Evolutionary conservation across 306 rosid genomes (phyloP), one percentile per base, ranked within the genome.

Genomic region (Vigna nakashimae): DNA sequence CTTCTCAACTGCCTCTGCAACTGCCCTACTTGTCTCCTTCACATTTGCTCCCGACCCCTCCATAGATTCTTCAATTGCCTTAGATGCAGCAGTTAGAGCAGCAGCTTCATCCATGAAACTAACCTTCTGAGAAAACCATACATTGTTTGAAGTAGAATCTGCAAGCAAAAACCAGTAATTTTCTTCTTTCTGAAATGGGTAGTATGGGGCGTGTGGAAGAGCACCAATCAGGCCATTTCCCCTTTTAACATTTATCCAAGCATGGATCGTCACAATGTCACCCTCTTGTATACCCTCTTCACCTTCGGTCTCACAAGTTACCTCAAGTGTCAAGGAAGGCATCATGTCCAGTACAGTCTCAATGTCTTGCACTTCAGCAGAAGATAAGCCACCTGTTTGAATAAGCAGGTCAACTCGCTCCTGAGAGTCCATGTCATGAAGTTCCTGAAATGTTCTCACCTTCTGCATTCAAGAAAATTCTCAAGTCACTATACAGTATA

Each of bases 231-330:
- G 85, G 69, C 96, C 91, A 3, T 91, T 96, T 24, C 78, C 88
- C 71, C 98, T 90, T 69, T 87, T 84, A 30, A 89, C 81, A 32
- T 90, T 87, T 77, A 92, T 86, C 98, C 98, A 92, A 26, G 97
- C 91, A 58, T 96, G 94, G 77, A 96, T 34, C 1, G 98, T 92
- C 74, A 92, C 96, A 59, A 91, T 82, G 70, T 96, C 99, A 36
- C 98, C 96, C 88, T 92, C 98, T 83, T 96, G 98, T 28, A 93
- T 80, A 67, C 97, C 97, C 85, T 93, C 97, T 90, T 96, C 96
- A 4, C 99, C 99, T 86, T 96, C 99, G 36, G 98, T 96, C 91
- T 92, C 97, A 68, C 96, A 91, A 49, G 87, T 81, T 55, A 85
- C 87, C 1, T 90, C 92, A 28, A 87, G 75, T 75, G 96, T 86